Percentiles rank a stretch among this genome's conserved stretches.
Evolutionary conservation across 139 green algal genomes (phyloP).

Genomic region (Chlorella sp.): DNA sequence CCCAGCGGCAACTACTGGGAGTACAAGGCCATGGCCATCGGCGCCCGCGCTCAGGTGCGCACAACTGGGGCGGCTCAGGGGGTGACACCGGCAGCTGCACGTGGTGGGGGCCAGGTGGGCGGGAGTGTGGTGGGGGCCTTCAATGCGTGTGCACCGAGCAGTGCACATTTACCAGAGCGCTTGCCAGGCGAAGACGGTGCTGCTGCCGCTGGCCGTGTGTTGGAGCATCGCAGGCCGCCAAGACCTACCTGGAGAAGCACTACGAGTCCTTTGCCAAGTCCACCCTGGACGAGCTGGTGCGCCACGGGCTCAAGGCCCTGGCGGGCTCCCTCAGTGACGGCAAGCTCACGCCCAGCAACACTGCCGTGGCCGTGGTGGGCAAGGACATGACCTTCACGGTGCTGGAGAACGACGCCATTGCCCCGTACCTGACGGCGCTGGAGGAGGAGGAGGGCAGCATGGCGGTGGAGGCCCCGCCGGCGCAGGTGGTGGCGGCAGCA

Average conservation of each 20-base stretch:
- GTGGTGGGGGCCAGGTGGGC: neutral
- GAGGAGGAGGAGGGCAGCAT: conserved; percentile 33
- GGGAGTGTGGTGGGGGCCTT: too few relatives aligned
- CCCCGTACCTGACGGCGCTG: conserved; percentile 40
- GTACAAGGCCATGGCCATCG: conserved; percentile 95
- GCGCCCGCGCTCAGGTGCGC: conserved; percentile 85
- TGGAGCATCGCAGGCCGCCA: conserved; percentile 83
- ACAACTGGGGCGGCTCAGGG: too few relatives aligned
- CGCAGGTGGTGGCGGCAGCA: neutral
- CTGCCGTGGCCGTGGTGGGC: conserved; percentile 15
- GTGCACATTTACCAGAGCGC: too few relatives aligned
- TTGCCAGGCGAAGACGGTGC: too few relatives aligned
- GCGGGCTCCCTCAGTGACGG: conserved; percentile 53
- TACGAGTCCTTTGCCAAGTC: conserved; percentile 72
- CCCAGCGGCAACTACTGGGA: conserved; percentile 96
- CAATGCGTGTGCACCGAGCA: too few relatives aligned
- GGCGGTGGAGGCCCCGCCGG: conserved; percentile 2
- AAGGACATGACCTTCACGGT: conserved; percentile 67
- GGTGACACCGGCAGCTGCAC: neutral
- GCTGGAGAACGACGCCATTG: conserved; percentile 67
- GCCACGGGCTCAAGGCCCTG: conserved; percentile 69
- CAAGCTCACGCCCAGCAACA: conserved; percentile 81
- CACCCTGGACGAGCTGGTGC: conserved; percentile 78
- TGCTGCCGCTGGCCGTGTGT: too few relatives aligned
- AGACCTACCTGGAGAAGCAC: conserved; percentile 95